A percentile compares a stretch with the other conserved stretches of the same genome.
Conservation (phyloP, 1,284 basidiomycete genomes). For the Polyporus tsugae region DNA sequence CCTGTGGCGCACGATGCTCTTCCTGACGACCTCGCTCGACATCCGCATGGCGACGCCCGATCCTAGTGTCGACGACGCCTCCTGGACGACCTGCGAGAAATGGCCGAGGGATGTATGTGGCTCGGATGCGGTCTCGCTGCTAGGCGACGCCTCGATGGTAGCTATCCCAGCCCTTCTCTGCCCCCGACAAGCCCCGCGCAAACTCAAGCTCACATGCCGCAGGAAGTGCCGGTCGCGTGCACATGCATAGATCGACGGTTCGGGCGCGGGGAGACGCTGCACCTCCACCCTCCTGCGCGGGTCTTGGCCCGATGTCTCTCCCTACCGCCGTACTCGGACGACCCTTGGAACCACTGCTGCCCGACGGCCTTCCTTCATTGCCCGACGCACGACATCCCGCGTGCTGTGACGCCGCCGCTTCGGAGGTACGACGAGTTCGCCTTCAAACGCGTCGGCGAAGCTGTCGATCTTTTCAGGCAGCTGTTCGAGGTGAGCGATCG, state of each 20-base stretch:
- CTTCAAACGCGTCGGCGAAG: constrained; percentile 33
- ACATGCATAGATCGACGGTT: not conserved
- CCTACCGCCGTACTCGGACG: constrained; percentile 5
- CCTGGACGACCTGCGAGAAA: constrained; percentile 7
- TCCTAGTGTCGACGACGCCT: not conserved
- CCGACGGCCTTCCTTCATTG: constrained; percentile 33
- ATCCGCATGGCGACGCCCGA: not conserved
- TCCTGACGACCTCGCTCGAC: not conserved
- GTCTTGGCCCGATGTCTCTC: constrained; percentile 14
- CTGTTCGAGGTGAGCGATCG: constrained; percentile 32
- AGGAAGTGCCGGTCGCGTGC: constrained; percentile 7
- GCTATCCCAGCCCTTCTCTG: not conserved
- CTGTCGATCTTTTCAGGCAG: constrained; percentile 34
- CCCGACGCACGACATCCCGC: constrained; percentile 15
- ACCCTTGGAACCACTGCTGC: constrained; percentile 33
- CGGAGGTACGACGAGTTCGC: constrained; percentile 26
- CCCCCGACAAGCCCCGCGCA: not conserved
- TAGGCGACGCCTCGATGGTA: constrained; percentile 7
- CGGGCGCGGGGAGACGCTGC: not conserved
- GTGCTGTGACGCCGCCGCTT: constrained; percentile 37
- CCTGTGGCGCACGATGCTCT: not conserved
- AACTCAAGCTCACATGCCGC: not conserved
- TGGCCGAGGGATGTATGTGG: constrained; percentile 4
- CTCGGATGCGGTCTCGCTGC: not conserved
- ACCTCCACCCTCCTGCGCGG: not conserved